Conservation (phyloP, 192 early-diverging fungal genomes). For the Allomyces arbusculus region DNA sequence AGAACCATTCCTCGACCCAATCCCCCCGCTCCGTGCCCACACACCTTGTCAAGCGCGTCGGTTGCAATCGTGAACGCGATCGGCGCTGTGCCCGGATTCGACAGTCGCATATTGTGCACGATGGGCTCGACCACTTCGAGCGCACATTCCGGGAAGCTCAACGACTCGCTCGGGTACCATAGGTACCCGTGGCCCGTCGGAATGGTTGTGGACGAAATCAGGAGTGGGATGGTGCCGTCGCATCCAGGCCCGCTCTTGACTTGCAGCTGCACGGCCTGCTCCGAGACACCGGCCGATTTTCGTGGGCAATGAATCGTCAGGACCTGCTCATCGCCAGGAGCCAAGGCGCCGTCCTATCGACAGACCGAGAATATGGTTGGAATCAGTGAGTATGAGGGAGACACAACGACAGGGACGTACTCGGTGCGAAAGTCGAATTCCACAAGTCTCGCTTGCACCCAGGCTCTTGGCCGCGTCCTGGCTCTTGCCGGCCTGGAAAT, state of each 20-base stretch:
- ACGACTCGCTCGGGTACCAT: neutral
- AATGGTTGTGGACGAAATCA: neutral
- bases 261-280: neutral
- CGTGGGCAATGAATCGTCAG: neutral
- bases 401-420: neutral
- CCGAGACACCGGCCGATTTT: neutral
- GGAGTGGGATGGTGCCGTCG: neutral
- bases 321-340: neutral
- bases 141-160: neutral
- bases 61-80: neutral
- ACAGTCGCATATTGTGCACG: neutral
- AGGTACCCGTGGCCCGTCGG: neutral
- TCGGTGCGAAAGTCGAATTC: neutral
- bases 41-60: neutral
- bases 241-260: neutral
- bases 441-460: neutral
- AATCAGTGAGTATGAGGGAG: neutral
- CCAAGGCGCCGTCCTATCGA: neutral
- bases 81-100: neutral
- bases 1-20: neutral
- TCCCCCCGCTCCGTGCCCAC: neutral
- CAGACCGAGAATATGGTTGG: neutral
- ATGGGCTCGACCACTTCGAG: neutral
- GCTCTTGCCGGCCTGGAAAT: too few relatives aligned
- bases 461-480: neutral